Percentiles rank a stretch among this genome's conserved stretches.
These are phyloP conservation scores for Pseudocercospora fijiensis DNA, from an alignment of 2,329 filamentous ascomycete genomes.

Conservation along the genomic window DNA sequence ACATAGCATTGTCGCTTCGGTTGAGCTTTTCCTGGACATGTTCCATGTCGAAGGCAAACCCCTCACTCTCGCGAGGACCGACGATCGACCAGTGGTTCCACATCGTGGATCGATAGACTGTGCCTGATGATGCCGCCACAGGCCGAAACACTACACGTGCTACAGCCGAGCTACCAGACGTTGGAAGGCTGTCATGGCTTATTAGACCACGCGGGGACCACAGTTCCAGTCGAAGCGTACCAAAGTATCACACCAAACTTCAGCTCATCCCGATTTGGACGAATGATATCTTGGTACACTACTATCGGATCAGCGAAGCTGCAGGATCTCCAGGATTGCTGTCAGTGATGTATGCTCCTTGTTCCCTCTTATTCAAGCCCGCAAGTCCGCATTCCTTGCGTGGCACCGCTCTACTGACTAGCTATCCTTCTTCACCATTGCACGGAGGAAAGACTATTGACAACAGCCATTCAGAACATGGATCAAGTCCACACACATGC, in stretches of 20 bases:
- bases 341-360: conserved; percentile 2
- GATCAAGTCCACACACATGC: conserved; percentile 1
- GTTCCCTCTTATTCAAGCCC: not conserved
- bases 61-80: not conserved
- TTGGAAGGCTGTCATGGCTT: not conserved
- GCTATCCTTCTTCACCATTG: not conserved
- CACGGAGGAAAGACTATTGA: not conserved
- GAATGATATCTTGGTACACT: conserved; percentile 7
- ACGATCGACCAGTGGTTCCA: not conserved
- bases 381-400: not conserved
- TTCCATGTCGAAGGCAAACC: not conserved
- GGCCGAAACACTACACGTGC: not conserved
- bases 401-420: not conserved
- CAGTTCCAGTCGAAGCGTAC: not conserved
- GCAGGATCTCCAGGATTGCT: not conserved
- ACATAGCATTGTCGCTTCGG: not conserved
- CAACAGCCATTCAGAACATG: not conserved
- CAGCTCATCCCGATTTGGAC: conserved; percentile 1
- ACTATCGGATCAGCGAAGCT: conserved; percentile 5
- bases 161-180: not conserved
- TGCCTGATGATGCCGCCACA: not conserved
- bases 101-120: not conserved
- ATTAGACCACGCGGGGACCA: conserved; percentile 3
- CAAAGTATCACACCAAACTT: conserved; percentile 3
- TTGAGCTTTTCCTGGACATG: not conserved